Base-by-base conservation (phyloP, 352 stramenopile species). In the Phytopythium boreale region DNA sequence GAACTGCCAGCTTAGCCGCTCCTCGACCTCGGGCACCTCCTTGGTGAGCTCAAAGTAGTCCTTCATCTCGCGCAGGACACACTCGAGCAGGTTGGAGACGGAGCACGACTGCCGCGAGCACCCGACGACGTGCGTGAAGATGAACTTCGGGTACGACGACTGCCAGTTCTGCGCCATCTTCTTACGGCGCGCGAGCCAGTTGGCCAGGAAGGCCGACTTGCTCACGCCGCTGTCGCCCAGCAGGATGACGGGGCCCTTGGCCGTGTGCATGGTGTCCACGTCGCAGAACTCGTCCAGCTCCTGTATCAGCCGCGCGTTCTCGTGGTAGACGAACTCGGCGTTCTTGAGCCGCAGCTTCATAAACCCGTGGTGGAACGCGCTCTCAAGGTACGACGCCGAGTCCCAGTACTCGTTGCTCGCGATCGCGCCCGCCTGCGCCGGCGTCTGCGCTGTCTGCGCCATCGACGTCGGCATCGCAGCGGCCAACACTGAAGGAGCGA, bases 41-140 rank as follows among this genome's bases (percentile, higher is more conserved):
- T 93, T 92, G 53, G 76, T 87, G 1, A 98, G 76, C 61, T 98
- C 90, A 66, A 98, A 98, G 70, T 94, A 92, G 52, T 95, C 78
- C 46, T 97, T 97, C 27, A 98, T 84, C 62, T 94, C 88, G 7
- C 80, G 84, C 41, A 97, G 57, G 22, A 98, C 88, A 50, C 93
- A 80, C 52, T 96, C 81, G 6, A 97, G 74, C 12, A 97, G 65
- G 56, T 93, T 91, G 2, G 88, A 90, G 14, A 97, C 87, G 46
- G 84, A 87, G 27, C 87, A 90, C 14, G 85, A 97, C 64, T 97
- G 86, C 14, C 87, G 66, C 36, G 86, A 93, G 66, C 90, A 97
- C 7, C 88, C 92, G 20, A 98, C 88, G 0, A 94, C 80, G 67
- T 97, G 93, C 59, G 82, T 93, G 69, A 98, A 98, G 24, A 97